Conservation (phyloP, 2,329 filamentous ascomycete species). For the Monilinia vaccinii-corymbosi region DNA sequence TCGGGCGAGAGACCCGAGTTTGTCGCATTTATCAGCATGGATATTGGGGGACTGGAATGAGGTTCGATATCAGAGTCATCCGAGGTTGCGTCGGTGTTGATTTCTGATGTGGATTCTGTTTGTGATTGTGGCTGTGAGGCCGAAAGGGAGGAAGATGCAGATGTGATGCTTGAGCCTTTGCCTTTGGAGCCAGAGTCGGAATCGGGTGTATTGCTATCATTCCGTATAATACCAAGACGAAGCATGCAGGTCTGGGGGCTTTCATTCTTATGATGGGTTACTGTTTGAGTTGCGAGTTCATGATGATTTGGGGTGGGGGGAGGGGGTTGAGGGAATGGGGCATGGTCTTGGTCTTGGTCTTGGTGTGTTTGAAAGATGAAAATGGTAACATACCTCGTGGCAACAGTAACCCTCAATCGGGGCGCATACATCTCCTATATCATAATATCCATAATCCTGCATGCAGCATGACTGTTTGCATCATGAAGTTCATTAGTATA, state of each 20-base stretch:
- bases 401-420: slow-evolving; percentile 18
- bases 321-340: too few species aligned
- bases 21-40: background rate
- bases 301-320: background rate
- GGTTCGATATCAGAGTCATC: background rate
- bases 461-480: slow-evolving; percentile 14
- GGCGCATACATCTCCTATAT: slow-evolving; percentile 15
- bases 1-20: background rate
- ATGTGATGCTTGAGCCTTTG: background rate
- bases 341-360: too few species aligned
- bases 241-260: background rate
- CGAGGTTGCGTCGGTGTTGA: background rate
- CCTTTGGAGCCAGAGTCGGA: background rate
- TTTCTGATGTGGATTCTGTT: background rate
- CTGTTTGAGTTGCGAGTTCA: background rate
- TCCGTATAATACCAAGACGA: background rate
- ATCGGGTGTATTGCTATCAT: background rate
- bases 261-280: background rate
- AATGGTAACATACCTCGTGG: slow-evolving; percentile 11
- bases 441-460: slow-evolving; percentile 17
- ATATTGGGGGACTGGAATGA: background rate
- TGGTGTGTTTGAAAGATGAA: background rate
- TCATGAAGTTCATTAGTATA: background rate
- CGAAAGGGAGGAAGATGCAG: background rate
- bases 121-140: background rate